Evolutionary conservation across 2,329 filamentous ascomycete genomes (phyloP).

Genomic region (Cylindrodendrum hubeiense): DNA sequence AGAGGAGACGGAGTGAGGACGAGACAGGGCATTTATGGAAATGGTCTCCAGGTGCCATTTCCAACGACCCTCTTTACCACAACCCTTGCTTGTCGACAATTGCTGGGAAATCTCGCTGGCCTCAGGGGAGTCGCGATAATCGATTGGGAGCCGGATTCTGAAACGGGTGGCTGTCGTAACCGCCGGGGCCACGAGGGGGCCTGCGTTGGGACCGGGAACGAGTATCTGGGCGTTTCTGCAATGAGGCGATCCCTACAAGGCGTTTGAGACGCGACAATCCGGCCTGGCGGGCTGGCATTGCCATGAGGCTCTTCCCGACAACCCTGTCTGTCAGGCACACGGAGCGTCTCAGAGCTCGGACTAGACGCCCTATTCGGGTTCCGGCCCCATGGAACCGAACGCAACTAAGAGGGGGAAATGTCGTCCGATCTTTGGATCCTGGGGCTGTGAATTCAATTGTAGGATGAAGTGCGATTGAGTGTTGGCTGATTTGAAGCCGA

Average conservation of each 20-base stretch:
- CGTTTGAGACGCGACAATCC: constrained; percentile 6
- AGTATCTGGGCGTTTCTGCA: constrained; percentile 9
- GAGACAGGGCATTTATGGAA: constrained; percentile 14
- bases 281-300: background rate
- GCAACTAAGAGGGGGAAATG: background rate
- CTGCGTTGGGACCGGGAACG: background rate
- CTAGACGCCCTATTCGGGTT: constrained; percentile 27
- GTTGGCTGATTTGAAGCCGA: too few relatives aligned
- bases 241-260: background rate
- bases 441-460: background rate
- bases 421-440: background rate
- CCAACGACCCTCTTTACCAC: background rate
- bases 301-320: constrained; percentile 16
- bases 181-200: constrained; percentile 23
- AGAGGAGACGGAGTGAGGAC: background rate
- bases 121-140: constrained; percentile 20
- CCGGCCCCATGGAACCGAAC: background rate
- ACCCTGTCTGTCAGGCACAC: constrained; percentile 33
- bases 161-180: constrained; percentile 36
- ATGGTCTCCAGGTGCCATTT: background rate
- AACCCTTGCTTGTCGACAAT: constrained; percentile 22
- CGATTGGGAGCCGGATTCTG: constrained; percentile 28
- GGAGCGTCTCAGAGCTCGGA: constrained; percentile 38
- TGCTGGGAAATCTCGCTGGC: constrained; percentile 39
- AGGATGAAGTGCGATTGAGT: background rate